These are phyloP conservation scores for Sclerospora graminicola DNA, from an alignment of 352 stramenopile genomes.

Conservation along the genomic window DNA sequence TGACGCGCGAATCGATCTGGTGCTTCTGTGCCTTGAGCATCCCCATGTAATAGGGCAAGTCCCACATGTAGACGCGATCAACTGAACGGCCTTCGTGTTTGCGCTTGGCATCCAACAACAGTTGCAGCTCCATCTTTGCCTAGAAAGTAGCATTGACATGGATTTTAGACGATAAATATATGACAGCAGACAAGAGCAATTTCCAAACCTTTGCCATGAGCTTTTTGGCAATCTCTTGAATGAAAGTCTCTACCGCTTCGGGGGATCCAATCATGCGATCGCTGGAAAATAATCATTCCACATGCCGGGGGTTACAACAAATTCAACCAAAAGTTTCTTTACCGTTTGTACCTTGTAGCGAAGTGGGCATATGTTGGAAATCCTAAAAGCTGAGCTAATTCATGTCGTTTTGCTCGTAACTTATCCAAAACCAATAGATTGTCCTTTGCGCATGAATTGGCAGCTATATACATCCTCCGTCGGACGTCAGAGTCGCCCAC, in stretches of 20 bases:
- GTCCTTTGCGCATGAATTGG: constrained; percentile 73
- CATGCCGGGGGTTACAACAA: no score
- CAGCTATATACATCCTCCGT: constrained; percentile 86
- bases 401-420: constrained; percentile 78
- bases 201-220: constrained; percentile 60
- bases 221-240: constrained; percentile 47
- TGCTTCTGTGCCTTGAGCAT: constrained; percentile 70
- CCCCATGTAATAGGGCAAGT: constrained; percentile 91
- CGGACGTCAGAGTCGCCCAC: constrained; percentile 61
- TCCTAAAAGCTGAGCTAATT: constrained; percentile 80
- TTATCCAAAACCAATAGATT: constrained; percentile 78
- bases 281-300: constrained; percentile 11
- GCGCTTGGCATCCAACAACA: constrained; percentile 55
- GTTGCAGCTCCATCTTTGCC: constrained; percentile 42
- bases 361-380: constrained; percentile 88
- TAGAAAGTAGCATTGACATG: constrained; percentile 4
- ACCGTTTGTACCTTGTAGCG: constrained; percentile 71
- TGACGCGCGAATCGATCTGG: constrained; percentile 68
- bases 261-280: constrained; percentile 83
- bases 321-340: no score
- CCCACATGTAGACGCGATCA: constrained; percentile 85
- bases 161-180: neutral
- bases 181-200: neutral
- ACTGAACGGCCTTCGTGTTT: constrained; percentile 34
- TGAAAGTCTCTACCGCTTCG: constrained; percentile 50